A percentile compares a stretch with the other conserved stretches of the same genome.
phyloP scores from a whole-genome alignment of 768 basidiomycete genomes.

The Termitomyces sp. region DNA sequence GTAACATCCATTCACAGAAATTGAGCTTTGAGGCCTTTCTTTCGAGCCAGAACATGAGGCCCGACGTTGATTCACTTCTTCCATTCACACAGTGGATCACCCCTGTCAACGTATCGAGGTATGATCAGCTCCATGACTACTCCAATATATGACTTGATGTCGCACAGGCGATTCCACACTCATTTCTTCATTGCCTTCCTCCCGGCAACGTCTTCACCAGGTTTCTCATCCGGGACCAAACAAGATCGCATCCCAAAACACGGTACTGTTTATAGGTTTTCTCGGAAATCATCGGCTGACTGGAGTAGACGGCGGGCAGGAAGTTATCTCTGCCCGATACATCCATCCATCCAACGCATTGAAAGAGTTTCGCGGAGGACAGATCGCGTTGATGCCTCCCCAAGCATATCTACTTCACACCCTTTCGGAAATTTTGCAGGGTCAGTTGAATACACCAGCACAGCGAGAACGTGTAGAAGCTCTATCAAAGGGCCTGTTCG shows the following conservation, averaged over 20 bases:
- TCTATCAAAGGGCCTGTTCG: constrained; percentile 54
- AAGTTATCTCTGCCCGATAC: constrained; percentile 68
- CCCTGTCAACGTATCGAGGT: constrained; percentile 52
- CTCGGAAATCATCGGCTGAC: neutral
- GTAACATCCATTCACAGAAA: constrained; percentile 48
- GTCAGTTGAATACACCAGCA: constrained; percentile 32
- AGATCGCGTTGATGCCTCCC: constrained; percentile 65
- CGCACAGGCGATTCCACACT: constrained; percentile 61
- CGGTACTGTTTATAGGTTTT: constrained; percentile 22
- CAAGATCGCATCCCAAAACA: constrained; percentile 59
- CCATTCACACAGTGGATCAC: constrained; percentile 78
- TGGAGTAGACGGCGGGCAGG: constrained; percentile 53
- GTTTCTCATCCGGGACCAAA: constrained; percentile 48
- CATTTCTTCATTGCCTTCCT: constrained; percentile 69
- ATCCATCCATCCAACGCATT: constrained; percentile 50
- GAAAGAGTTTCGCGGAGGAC: constrained; percentile 41
- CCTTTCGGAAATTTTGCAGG: constrained; percentile 47
- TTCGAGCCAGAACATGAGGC: constrained; percentile 32
- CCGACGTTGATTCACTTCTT: constrained; percentile 44
- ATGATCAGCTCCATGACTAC: constrained; percentile 9
- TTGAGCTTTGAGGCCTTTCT: constrained; percentile 52
- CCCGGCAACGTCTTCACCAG: constrained; percentile 32
- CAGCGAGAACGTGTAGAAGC: constrained; percentile 41
- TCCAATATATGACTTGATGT: neutral
- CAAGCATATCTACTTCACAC: constrained; percentile 69